Evolutionary conservation across 495 filamentous ascomycete species (phyloP), one percentile per base, ranked within the genome.

Genomic region (Penicillium dipodomyicola): DNA sequence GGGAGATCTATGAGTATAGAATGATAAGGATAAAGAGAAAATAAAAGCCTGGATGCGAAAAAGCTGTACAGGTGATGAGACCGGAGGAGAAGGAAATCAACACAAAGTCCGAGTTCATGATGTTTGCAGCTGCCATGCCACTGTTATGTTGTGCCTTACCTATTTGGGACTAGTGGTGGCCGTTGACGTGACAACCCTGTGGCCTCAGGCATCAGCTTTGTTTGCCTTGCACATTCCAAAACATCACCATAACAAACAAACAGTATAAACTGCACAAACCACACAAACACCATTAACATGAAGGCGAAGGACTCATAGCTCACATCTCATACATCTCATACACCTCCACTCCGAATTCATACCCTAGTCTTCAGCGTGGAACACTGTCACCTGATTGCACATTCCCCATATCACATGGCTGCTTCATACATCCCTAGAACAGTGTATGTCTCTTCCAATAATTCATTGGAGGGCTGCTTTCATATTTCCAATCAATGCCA

Each of bases 171-270:
- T 76, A 77, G 76, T 49, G 64, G 20, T 6, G 8, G 2, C 19
- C 15, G 76, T 78, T 77, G 76, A 68, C 76, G 65, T 62, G 76
- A 67, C 73, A 77, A 78, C 76, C 41, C 15, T 51, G 53, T 48
- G 43, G 61, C 57, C 58, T 60, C 22, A 67, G 60, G 63, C 60
- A 59, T n/a, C 20, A 29, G 52, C 6, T 20, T 0, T 46, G 53
- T 33, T 14, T 57, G 58, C 63, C 61, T 64, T 47, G 49, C 22
- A 19, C 37, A 49, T 49, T 54, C 43, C 53, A 64, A 62, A 56
- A 58, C 35, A 48, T 12, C 40, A 63, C 44, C 19, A 35, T 32
- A 45, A 49, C 52, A 53, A 49, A 27, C 49, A 60, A 56, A 63
- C 59, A 52, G 10, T 33, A 33, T 33, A 33, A 64, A 52, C 25